Percentiles rank a stretch among this genome's conserved stretches.
phyloP scores from a whole-genome alignment of 345 rosid genomes.

The Pugionium cornutum region DNA sequence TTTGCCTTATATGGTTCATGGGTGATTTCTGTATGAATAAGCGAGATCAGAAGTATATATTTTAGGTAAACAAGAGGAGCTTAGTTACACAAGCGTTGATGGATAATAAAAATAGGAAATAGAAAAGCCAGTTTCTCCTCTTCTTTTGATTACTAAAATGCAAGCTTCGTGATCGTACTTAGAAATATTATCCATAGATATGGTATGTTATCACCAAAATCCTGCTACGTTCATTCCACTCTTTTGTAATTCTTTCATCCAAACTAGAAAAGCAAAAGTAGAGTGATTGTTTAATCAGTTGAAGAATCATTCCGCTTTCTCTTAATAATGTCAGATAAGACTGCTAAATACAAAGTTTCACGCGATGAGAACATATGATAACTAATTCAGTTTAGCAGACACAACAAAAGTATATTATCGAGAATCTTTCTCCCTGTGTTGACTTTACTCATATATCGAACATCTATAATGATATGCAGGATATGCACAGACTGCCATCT shows the following conservation, averaged over 20 bases:
- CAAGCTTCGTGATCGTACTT: not conserved
- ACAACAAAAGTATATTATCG: not conserved
- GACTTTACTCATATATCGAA: conserved; percentile 7
- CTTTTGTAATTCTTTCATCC: no score
- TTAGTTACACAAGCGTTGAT: conserved; percentile 4
- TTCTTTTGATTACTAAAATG: not conserved
- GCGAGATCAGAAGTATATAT: not conserved
- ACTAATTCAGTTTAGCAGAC: conserved; percentile 2
- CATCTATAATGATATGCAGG: conserved; percentile 47
- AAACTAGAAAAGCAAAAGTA: no score
- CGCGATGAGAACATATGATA: not conserved
- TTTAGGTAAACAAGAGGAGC: conserved; percentile 10
- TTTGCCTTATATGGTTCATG: not conserved
- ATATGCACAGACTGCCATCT: conserved; percentile 98
- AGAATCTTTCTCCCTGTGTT: not conserved
- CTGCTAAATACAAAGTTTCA: conserved; percentile 13
- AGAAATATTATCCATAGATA: conserved; percentile 2
- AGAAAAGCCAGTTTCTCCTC: not conserved
- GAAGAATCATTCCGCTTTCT: not conserved
- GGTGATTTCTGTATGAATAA: not conserved
- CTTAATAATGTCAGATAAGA: not conserved
- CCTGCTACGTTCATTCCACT: no score
- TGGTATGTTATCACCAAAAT: not conserved
- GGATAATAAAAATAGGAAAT: not conserved
- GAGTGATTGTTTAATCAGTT: no score